A percentile compares a stretch with the other conserved stretches of the same genome.
Evolutionary conservation across 768 basidiomycete genomes (phyloP).

Genomic region (Hebeloma cylindrosporum): DNA sequence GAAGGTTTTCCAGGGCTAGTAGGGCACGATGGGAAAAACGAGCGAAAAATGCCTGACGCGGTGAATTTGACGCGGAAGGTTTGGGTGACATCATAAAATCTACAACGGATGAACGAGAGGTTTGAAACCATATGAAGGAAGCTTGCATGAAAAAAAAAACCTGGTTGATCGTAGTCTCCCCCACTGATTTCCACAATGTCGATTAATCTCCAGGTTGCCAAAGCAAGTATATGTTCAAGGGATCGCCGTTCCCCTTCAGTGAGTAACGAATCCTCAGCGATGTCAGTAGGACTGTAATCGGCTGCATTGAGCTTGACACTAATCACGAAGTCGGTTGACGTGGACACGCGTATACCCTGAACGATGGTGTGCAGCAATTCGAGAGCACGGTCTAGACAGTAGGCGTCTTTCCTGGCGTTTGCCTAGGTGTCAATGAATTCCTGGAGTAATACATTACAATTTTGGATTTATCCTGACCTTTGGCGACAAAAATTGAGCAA

Average conservation of each 20-base stretch:
- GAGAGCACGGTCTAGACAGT: slow-evolving; percentile 52
- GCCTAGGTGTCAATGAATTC: slow-evolving; percentile 12
- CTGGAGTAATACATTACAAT: neutral
- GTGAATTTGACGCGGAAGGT: slow-evolving; percentile 25
- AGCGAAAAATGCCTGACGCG: slow-evolving; percentile 73
- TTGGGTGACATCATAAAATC: slow-evolving; percentile 41
- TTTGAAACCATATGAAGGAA: neutral
- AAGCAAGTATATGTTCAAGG: slow-evolving; percentile 56
- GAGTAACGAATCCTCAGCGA: slow-evolving; percentile 14
- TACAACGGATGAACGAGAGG: slow-evolving; percentile 19
- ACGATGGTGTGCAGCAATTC: slow-evolving; percentile 59
- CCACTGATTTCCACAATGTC: slow-evolving; percentile 91
- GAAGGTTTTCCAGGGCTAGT: slow-evolving; percentile 37
- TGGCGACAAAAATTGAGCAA: slow-evolving; percentile 75
- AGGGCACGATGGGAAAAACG: slow-evolving; percentile 62
- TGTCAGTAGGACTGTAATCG: slow-evolving; percentile 54
- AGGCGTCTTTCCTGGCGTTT: slow-evolving; percentile 56
- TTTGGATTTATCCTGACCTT: slow-evolving; percentile 43
- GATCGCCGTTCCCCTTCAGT: slow-evolving; percentile 43
- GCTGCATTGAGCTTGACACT: slow-evolving; percentile 81
- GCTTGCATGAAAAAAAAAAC: slow-evolving; percentile 31
- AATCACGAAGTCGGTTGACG: slow-evolving; percentile 61
- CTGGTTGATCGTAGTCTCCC: slow-evolving; percentile 80
- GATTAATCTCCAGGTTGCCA: slow-evolving; percentile 63
- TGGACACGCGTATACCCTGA: slow-evolving; percentile 49